Conservation (phyloP, 129 eudicot species). For the Centrapalus pauciflorus region DNA sequence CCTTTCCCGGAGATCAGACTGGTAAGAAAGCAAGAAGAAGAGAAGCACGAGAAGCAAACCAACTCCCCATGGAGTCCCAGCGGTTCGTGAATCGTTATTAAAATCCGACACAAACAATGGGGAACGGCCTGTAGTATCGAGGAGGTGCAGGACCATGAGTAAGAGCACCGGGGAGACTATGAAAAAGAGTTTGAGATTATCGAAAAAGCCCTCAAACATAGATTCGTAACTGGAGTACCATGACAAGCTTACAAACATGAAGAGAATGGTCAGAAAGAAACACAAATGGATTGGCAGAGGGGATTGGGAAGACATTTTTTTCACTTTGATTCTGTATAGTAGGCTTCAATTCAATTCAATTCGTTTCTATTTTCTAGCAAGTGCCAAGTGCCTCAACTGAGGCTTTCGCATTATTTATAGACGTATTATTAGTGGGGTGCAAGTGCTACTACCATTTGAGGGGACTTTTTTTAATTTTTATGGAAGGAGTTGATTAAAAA, state of each 20-base stretch:
- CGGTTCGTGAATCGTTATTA: conserved; percentile 53
- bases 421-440: too few relatives aligned
- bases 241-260: conserved; percentile 65
- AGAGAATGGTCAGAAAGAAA: conserved; percentile 55
- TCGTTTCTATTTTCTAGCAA: too few relatives aligned
- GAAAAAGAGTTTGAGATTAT: conserved; percentile 60
- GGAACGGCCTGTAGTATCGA: conserved; percentile 25
- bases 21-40: conserved; percentile 82
- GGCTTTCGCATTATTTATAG: too few relatives aligned
- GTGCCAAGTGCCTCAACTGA: too few relatives aligned
- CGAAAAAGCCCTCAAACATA: conserved; percentile 62
- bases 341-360: too few relatives aligned
- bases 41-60: conserved; percentile 76
- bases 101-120: conserved; percentile 46
- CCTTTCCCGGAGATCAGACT: conserved; percentile 73
- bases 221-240: conserved; percentile 83
- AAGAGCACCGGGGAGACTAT: conserved; percentile 67
- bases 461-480: too few relatives aligned
- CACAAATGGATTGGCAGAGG: conserved; percentile 64
- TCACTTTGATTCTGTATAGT: too few relatives aligned
- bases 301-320: conserved; percentile 36
- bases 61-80: conserved; percentile 89
- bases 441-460: too few relatives aligned
- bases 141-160: conserved; percentile 53
- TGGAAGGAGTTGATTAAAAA: too few relatives aligned